Evolutionary conservation across 495 filamentous ascomycete genomes (phyloP).

Genomic region (Talaromyces wortmannii): DNA sequence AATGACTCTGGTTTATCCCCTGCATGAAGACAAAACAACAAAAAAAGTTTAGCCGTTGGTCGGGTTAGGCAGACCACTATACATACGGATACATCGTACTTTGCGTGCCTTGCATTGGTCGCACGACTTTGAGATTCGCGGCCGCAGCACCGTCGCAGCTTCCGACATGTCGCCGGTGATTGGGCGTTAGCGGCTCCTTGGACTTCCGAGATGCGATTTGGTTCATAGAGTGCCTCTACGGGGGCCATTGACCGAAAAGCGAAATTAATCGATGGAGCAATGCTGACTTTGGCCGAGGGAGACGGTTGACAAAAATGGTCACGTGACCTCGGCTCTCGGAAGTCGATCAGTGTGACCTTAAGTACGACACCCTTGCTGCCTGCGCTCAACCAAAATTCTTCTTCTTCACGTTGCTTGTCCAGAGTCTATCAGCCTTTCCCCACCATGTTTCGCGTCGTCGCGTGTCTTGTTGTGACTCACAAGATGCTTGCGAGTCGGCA

Average conservation of each 20-base stretch:
- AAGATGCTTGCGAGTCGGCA: no score
- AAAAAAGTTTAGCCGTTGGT: not conserved
- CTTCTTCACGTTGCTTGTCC: no score
- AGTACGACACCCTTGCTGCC: no score
- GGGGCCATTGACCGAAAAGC: no score
- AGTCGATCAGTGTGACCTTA: not conserved
- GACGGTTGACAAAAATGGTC: not conserved
- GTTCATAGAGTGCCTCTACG: no score
- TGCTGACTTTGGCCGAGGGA: not conserved
- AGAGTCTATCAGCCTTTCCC: no score
- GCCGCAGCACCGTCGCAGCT: not conserved
- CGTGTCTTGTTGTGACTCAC: no score
- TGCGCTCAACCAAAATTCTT: no score
- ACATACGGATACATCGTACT: constrained; percentile 24
- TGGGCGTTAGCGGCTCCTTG: not conserved
- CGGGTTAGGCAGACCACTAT: not conserved
- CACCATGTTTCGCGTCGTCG: no score
- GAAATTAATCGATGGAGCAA: not conserved
- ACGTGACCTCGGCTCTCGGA: not conserved
- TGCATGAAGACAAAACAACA: constrained; percentile 1
- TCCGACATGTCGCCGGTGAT: not conserved
- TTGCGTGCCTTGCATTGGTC: constrained; percentile 23
- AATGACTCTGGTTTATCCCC: constrained; percentile 9
- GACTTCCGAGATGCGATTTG: not conserved
- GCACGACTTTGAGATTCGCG: constrained; percentile 16